Percentiles rank a stretch among this genome's conserved stretches.
Evolutionary conservation across 306 rosid genomes (phyloP).

Genomic region (Vigna mungo): DNA sequence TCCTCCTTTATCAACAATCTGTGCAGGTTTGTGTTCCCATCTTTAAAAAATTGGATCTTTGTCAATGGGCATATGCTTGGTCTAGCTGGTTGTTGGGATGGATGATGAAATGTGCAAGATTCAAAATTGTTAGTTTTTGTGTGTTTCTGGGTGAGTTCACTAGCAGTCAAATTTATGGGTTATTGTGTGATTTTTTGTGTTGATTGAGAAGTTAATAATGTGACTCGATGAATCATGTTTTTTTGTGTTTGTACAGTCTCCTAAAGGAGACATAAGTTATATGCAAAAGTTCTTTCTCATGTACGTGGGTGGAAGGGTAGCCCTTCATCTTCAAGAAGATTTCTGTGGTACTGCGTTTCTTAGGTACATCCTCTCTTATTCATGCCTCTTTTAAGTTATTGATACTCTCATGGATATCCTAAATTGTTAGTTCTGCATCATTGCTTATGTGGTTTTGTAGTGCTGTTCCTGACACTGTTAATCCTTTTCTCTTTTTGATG

Average conservation of each 20-base stretch:
- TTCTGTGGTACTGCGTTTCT: conserved; percentile 91
- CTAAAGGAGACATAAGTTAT: conserved; percentile 92
- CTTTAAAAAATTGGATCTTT: not conserved
- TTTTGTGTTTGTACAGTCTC: conserved; percentile 69
- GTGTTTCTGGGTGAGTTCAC: not conserved
- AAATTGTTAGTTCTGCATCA: conserved; percentile 7
- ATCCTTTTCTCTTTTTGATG: not conserved
- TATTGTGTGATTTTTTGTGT: not conserved
- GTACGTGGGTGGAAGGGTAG: conserved; percentile 89
- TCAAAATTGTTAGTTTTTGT: not conserved
- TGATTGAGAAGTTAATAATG: conserved; percentile 30
- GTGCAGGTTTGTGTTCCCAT: conserved; percentile 72
- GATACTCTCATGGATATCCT: not conserved
- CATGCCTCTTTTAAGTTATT: conserved; percentile 4
- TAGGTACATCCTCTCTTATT: conserved; percentile 55
- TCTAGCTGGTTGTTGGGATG: conserved; percentile 13
- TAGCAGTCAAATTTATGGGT: not conserved
- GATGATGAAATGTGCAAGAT: conserved; percentile 15
- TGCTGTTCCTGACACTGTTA: not conserved
- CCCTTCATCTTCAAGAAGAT: conserved; percentile 93
- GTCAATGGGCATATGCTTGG: conserved; percentile 3
- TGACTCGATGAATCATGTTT: conserved; percentile 36
- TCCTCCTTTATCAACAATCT: conserved; percentile 82
- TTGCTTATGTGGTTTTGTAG: not conserved
- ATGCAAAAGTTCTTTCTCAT: conserved; percentile 88